Conservation (phyloP, 164 flowering plant genomes). For the Kalanchoe fedtschenkoi region DNA sequence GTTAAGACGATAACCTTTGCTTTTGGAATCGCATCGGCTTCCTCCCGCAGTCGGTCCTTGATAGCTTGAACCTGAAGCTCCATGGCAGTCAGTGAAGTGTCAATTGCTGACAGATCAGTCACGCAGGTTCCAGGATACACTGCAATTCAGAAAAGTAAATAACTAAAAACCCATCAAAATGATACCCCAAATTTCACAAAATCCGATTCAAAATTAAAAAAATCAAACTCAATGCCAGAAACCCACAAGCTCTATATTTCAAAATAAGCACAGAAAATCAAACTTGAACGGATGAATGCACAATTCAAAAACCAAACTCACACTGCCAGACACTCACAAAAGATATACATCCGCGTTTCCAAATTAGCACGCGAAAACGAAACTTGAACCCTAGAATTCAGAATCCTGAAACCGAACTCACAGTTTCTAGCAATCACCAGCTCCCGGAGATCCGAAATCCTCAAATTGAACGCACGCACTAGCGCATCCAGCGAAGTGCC, state of each 20-base stretch:
- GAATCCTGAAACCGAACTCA: slow-evolving; percentile 12
- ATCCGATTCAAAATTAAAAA: background rate
- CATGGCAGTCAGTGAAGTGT: slow-evolving; percentile 54
- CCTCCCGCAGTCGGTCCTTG: slow-evolving; percentile 67
- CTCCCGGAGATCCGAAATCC: slow-evolving; percentile 72
- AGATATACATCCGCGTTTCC: too few species aligned
- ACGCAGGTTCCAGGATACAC: slow-evolving; percentile 67
- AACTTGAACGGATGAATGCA: background rate
- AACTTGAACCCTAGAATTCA: too few species aligned
- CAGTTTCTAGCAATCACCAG: slow-evolving; percentile 83
- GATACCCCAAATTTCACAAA: background rate
- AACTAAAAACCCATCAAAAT: background rate
- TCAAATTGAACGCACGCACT: slow-evolving; percentile 59
- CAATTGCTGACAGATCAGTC: slow-evolving; percentile 55
- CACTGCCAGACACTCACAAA: too few species aligned
- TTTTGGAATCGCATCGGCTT: slow-evolving; percentile 69
- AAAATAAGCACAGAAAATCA: background rate
- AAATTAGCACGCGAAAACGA: too few species aligned
- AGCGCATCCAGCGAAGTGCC: slow-evolving; percentile 64
- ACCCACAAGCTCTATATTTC: too few species aligned
- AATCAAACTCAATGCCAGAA: too few species aligned
- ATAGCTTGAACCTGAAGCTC: slow-evolving; percentile 77
- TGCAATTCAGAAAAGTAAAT: slow-evolving; percentile 8
- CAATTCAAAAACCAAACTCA: too few species aligned
- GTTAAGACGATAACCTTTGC: slow-evolving; percentile 38